Percentiles rank a stretch among this genome's conserved stretches.
phyloP scores from a whole-genome alignment of 331 rosid genomes.

The Arachis monticola region DNA sequence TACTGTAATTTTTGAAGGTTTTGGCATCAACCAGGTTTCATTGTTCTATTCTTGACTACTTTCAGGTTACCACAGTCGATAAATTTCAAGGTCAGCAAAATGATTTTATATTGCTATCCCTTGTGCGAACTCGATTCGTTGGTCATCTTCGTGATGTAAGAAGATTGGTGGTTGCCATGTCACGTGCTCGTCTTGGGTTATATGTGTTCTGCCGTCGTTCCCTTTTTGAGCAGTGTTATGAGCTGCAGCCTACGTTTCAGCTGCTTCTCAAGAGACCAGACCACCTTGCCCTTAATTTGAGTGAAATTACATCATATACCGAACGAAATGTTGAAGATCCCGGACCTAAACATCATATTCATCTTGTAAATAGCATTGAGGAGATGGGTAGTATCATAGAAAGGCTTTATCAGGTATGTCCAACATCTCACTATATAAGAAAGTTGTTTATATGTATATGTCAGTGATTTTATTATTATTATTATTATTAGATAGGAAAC shows the following conservation, averaged over 20 bases:
- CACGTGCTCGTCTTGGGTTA: slow-evolving; percentile 95
- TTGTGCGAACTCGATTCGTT: slow-evolving; percentile 89
- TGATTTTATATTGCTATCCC: slow-evolving; percentile 89
- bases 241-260: slow-evolving; percentile 94
- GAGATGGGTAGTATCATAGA: slow-evolving; percentile 79
- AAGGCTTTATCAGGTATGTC: slow-evolving; percentile 72
- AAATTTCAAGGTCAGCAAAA: slow-evolving; percentile 99
- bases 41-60: slow-evolving; percentile 28
- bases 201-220: slow-evolving; percentile 93
- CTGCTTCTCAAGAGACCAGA: slow-evolving; percentile 92
- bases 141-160: slow-evolving; percentile 99
- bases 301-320: slow-evolving; percentile 66
- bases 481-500: no score
- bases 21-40: slow-evolving; percentile 15
- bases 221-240: slow-evolving; percentile 94
- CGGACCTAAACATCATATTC: slow-evolving; percentile 63
- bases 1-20: slow-evolving; percentile 4
- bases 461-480: background rate
- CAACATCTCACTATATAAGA: slow-evolving; percentile 25
- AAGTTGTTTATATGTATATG: background rate
- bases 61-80: slow-evolving; percentile 88
- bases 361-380: slow-evolving; percentile 80
- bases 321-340: slow-evolving; percentile 70
- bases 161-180: slow-evolving; percentile 97
- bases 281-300: slow-evolving; percentile 70